phyloP scores from a whole-genome alignment of 2,329 filamentous ascomycete genomes.

The Colletotrichum incanum region DNA sequence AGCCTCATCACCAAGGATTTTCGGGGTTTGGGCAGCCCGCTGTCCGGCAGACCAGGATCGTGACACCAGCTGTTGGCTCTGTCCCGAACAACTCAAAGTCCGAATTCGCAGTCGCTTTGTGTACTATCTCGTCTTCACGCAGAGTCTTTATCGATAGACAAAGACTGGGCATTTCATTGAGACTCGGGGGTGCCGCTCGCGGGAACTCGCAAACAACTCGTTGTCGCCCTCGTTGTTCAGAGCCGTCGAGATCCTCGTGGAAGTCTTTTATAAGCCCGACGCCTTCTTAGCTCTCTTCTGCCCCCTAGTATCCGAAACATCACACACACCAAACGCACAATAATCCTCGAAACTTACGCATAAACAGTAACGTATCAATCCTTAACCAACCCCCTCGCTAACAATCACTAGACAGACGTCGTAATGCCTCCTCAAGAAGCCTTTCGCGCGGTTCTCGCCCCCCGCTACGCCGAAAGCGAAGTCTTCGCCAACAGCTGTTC shows the following conservation, averaged over 20 bases:
- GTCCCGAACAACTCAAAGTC: background rate
- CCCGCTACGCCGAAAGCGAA: background rate
- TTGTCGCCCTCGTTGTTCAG: background rate
- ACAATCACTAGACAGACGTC: background rate
- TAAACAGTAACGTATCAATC: background rate
- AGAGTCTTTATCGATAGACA: background rate
- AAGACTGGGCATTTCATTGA: background rate
- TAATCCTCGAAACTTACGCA: background rate
- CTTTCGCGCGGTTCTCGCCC: background rate
- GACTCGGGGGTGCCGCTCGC: background rate
- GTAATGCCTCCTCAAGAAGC: conserved; percentile 7
- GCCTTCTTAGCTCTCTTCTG: no score
- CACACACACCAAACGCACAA: background rate
- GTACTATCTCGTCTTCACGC: no score
- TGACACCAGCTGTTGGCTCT: background rate
- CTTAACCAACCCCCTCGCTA: background rate
- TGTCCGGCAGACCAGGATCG: background rate
- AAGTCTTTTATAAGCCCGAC: background rate
- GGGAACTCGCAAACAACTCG: background rate
- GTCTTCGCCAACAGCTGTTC: background rate
- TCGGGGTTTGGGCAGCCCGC: background rate
- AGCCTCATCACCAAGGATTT: conserved; percentile 1
- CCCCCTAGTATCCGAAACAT: background rate
- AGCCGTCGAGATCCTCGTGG: no score
- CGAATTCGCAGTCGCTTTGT: background rate